phyloP scores from a whole-genome alignment of 2,329 filamentous ascomycete genomes.

The Didymella segeticola region DNA sequence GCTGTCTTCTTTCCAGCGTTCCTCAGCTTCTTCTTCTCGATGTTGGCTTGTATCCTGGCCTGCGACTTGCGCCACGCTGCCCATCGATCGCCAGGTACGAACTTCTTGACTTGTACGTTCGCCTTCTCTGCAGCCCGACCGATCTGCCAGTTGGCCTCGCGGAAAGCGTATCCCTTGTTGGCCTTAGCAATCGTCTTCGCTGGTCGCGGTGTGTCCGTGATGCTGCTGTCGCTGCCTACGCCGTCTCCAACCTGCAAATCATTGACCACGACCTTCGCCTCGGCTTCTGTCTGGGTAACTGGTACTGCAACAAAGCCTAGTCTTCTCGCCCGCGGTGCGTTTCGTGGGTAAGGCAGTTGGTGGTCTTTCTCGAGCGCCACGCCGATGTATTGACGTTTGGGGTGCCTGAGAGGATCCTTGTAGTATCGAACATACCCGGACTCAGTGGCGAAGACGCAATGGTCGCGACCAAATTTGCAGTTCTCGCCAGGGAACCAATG shows the following conservation, averaged over 20 bases:
- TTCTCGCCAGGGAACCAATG: constrained; percentile 96
- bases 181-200: constrained; percentile 27
- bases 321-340: constrained; percentile 75
- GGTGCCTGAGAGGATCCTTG: constrained; percentile 81
- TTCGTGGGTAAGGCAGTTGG: constrained; percentile 75
- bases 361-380: constrained; percentile 86
- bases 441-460: constrained; percentile 88
- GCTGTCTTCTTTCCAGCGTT: constrained; percentile 49
- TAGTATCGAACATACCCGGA: constrained; percentile 97
- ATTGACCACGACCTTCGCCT: constrained; percentile 27
- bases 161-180: constrained; percentile 66
- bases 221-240: constrained; percentile 29
- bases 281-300: constrained; percentile 32
- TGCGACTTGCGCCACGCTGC: constrained; percentile 69
- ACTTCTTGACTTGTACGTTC: constrained; percentile 62
- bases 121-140: constrained; percentile 67
- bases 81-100: constrained; percentile 66
- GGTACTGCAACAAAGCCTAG: constrained; percentile 72
- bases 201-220: constrained; percentile 43
- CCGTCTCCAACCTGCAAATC: constrained; percentile 29
- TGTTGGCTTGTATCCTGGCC: constrained; percentile 58
- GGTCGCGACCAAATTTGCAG: constrained; percentile 91
- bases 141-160: constrained; percentile 73
- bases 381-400: constrained; percentile 92
- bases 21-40: constrained; percentile 63